Evolutionary conservation across 495 filamentous ascomycete species (phyloP), one percentile per base, ranked within the genome.

Genomic region (Astrothelium subdiscretum): DNA sequence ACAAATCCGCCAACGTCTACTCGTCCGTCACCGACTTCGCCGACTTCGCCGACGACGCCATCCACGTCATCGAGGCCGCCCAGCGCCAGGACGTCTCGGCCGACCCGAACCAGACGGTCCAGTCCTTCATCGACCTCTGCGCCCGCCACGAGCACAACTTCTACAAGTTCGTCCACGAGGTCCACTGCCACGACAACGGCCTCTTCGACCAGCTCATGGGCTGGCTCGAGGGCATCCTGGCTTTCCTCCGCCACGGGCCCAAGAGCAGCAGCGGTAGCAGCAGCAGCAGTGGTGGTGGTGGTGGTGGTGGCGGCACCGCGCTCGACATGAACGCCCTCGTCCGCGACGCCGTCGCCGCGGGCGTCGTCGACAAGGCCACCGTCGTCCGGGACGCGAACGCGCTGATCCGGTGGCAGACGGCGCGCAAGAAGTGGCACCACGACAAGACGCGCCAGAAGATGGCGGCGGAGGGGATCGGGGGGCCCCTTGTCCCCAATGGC

Each of bases 1-100:
- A 98, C 77, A 98, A 97, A 76, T 96, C 92, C 26, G 94, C 94
- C 66, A 98, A 97, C 67, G 94, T 98, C 31, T 98, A 98, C 79
- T 91, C 84, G 76, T 90, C 85, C 71, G 90, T 98, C 63, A 98
- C 94, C 0, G 94, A 98, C 70, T 97, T 98, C 74, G 89, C 94
- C 12, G 75, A 81, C 24, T 98, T 98, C 69, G 83, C 92, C 57
- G 91, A 97, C 69, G 94, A 98, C 70, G 85, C 91, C 67, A 95
- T 97, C 67, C 76, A 79, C 67, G 90, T 95, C 5, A 87, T 98
- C 35, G 91, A 96, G 62, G 86, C 84, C 62, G 91, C 89, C 62
- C 91, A 95, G 68, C 85, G 89, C 32, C 91, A 97, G 73, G 95
- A 96, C 73, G 85, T 92, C 51, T 87, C 88, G 0, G 91, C 91